A percentile compares a stretch with the other conserved stretches of the same genome.
Evolutionary conservation across 371 early-diverging fungal species (phyloP).

Genomic region (Rhizopus delemar): DNA sequence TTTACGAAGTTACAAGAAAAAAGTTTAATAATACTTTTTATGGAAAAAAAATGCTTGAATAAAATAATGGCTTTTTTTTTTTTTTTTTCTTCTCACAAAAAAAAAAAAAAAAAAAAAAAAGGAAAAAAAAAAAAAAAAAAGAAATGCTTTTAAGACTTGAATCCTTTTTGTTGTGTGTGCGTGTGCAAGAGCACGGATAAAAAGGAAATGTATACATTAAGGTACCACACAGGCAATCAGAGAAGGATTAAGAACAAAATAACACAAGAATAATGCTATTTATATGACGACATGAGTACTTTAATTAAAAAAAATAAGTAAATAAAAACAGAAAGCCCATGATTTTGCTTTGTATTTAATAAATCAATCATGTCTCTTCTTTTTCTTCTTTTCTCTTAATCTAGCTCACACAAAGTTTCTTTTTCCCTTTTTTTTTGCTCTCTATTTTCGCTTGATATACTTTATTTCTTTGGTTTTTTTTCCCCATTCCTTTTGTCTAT

Average conservation of each 20-base stretch:
- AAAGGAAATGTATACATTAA: background rate
- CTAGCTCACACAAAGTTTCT: background rate
- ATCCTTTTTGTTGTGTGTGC: background rate
- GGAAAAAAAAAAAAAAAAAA: background rate
- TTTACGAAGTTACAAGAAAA: background rate
- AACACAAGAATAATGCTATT: background rate
- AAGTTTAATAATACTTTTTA: conserved; percentile 25
- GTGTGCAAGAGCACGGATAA: conserved; percentile 1
- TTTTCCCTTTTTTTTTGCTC: conserved; percentile 3
- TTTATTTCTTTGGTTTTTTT: conserved; percentile 11
- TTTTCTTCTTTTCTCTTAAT: background rate
- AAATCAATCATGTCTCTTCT: background rate
- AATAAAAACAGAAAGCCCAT: conserved; percentile 2
- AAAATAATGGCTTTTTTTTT: background rate
- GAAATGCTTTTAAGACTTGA: background rate
- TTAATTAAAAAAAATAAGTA: conserved; percentile 6
- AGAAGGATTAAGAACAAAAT: background rate
- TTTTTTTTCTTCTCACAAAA: background rate
- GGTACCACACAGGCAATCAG: background rate
- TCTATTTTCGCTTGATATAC: conserved; percentile 5
- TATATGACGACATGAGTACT: conserved; percentile 2
- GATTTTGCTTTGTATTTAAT: conserved; percentile 7
- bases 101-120: background rate
- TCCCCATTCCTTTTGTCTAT: conserved; percentile 9
- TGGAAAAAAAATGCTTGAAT: conserved; percentile 9